A percentile compares a stretch with the other conserved stretches of the same genome.
Conservation (phyloP, 2,329 filamentous ascomycete species). For the Colletotrichum coccodes region DNA sequence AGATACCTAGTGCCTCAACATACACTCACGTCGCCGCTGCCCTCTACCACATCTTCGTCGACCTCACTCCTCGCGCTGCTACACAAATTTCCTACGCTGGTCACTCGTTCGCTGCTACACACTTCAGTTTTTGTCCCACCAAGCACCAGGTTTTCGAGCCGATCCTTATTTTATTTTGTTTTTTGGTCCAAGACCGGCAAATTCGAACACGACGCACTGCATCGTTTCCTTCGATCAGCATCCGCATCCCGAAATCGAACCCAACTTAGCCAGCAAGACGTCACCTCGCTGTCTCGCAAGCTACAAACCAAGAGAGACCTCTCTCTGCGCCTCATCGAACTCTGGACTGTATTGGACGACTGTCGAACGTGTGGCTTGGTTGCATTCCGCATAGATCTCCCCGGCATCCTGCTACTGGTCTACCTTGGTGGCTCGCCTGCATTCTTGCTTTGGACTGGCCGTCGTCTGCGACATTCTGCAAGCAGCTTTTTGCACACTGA, state of each 20-base stretch:
- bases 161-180: not conserved
- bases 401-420: slow-evolving; percentile 8
- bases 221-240: slow-evolving; percentile 18
- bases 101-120: slow-evolving; percentile 3
- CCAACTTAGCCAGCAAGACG: slow-evolving; percentile 4
- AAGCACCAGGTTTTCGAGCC: not conserved
- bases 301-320: not conserved
- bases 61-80: not conserved
- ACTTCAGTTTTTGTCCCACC: not conserved
- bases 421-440: slow-evolving; percentile 14
- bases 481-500: slow-evolving; percentile 16
- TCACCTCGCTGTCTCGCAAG: slow-evolving; percentile 13
- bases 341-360: not conserved
- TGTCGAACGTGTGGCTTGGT: slow-evolving; percentile 27
- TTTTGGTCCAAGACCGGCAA: slow-evolving; percentile 7
- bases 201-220: slow-evolving; percentile 1
- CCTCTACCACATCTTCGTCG: not conserved
- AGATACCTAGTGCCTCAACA: not conserved
- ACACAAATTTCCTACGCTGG: not conserved
- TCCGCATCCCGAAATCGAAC: not conserved
- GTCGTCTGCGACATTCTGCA: slow-evolving; percentile 28
- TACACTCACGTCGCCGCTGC: not conserved
- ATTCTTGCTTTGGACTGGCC: slow-evolving; percentile 11
- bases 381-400: slow-evolving; percentile 32
- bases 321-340: not conserved